phyloP scores from a whole-genome alignment of 306 rosid species.

The Medicago arabica region DNA sequence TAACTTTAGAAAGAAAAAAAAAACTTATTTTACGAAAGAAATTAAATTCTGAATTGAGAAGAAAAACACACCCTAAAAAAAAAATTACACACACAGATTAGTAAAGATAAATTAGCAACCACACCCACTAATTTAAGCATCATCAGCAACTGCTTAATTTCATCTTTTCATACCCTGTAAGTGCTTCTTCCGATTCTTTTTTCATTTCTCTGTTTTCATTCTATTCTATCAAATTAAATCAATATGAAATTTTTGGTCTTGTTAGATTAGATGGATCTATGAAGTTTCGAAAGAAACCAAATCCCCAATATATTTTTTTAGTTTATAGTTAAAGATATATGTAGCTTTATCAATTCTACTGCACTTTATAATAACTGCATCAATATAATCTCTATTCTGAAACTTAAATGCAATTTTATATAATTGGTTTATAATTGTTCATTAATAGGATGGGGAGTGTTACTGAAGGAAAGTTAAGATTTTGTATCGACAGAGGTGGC shows the following conservation, averaged over 20 bases:
- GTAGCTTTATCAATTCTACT: neutral
- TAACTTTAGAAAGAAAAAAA: no score
- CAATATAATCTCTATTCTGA: neutral
- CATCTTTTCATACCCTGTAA: slow-evolving; percentile 12
- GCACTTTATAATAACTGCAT: neutral
- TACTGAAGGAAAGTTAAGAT: slow-evolving; percentile 63
- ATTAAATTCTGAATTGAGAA: no score
- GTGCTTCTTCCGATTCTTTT: neutral
- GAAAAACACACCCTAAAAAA: neutral
- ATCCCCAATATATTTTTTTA: neutral
- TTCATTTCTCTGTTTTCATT: neutral
- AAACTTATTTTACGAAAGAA: no score
- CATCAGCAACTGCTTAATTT: neutral
- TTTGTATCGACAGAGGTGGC: slow-evolving; percentile 96
- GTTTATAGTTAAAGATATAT: neutral
- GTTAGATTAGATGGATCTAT: slow-evolving; percentile 24
- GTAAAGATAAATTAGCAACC: neutral
- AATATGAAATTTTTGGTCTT: neutral
- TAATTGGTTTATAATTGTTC: slow-evolving; percentile 23
- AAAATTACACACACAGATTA: neutral
- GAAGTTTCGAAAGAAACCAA: slow-evolving; percentile 13
- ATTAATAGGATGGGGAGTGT: slow-evolving; percentile 47
- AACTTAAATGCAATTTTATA: slow-evolving; percentile 15
- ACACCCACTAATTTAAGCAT: neutral
- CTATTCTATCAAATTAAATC: neutral